Conservation (phyloP, 352 stramenopile genomes). For the Halophytophthora batemanensis region DNA sequence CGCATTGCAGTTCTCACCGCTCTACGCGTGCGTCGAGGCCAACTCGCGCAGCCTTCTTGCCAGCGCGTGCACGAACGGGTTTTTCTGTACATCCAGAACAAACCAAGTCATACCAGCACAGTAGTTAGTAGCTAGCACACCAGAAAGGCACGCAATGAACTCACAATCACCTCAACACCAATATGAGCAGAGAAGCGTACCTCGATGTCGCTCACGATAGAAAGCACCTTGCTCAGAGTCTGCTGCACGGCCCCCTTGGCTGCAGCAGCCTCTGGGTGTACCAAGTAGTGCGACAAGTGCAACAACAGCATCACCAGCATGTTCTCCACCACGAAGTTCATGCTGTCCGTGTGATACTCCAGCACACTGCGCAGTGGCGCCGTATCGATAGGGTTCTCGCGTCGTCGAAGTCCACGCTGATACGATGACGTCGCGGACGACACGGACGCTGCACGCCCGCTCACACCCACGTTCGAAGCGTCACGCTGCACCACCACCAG, state of each 20-base stretch:
- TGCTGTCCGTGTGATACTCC: constrained; percentile 76
- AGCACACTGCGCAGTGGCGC: constrained; percentile 47
- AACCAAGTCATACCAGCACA: constrained; percentile 5
- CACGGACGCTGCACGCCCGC: constrained; percentile 11
- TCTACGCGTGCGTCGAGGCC: constrained; percentile 26
- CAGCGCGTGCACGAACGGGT: constrained; percentile 67
- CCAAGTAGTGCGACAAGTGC: constrained; percentile 67
- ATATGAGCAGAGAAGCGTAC: constrained; percentile 26
- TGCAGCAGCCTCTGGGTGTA: constrained; percentile 26
- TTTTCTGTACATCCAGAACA: constrained; percentile 30
- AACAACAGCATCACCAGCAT: constrained; percentile 66
- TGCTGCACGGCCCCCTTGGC: constrained; percentile 34
- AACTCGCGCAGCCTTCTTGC: constrained; percentile 68
- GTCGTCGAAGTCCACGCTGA: constrained; percentile 21
- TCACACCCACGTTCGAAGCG: constrained; percentile 7
- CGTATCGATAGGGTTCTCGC: constrained; percentile 38
- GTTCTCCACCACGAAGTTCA: constrained; percentile 78
- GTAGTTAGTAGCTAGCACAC: constrained; percentile 1
- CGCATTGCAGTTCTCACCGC: not conserved
- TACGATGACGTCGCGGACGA: constrained; percentile 20
- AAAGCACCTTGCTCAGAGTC: constrained; percentile 67
- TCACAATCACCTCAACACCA: not conserved
- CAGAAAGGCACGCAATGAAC: not conserved
- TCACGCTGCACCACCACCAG: constrained; percentile 22
- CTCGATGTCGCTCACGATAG: constrained; percentile 59